phyloP scores from a whole-genome alignment of 2,329 filamentous ascomycete species.

The Elsinoe batatas region DNA sequence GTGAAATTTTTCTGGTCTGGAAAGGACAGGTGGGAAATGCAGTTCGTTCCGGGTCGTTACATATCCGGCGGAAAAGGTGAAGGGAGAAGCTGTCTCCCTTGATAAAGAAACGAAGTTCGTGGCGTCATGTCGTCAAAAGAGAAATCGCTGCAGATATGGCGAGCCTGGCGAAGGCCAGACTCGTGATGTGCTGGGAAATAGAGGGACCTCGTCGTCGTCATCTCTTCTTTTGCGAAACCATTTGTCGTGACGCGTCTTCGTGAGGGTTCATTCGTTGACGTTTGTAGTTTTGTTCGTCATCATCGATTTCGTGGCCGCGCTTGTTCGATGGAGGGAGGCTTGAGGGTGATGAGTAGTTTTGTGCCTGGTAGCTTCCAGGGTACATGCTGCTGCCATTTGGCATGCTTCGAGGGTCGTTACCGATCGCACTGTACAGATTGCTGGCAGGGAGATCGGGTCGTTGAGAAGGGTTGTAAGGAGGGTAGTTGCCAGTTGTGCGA shows the following conservation, averaged over 20 bases:
- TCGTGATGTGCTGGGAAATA: neutral
- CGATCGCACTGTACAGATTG: conserved; percentile 83
- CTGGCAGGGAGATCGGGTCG: conserved; percentile 60
- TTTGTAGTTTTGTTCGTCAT: conserved; percentile 24
- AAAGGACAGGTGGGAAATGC: neutral
- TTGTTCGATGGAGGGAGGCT: conserved; percentile 40
- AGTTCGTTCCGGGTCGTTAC: neutral
- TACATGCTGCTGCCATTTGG: conserved; percentile 52
- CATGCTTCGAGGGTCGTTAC: conserved; percentile 55
- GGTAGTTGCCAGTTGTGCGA: conserved; percentile 65
- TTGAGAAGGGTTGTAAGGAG: conserved; percentile 70
- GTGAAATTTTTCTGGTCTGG: neutral
- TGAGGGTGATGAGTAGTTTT: conserved; percentile 53
- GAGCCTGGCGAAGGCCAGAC: neutral
- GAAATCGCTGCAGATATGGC: neutral
- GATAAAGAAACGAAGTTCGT: neutral
- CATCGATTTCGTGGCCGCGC: conserved; percentile 52
- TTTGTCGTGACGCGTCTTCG: conserved; percentile 12
- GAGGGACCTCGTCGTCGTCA: neutral
- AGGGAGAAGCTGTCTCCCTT: neutral
- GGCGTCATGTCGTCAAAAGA: neutral
- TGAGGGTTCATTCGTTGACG: conserved; percentile 11
- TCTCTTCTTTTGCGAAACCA: conserved; percentile 13
- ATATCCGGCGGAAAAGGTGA: neutral
- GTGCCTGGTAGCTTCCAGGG: conserved; percentile 40